Conservation (phyloP, 1,284 basidiomycete species). For the Coniferiporia weirii region DNA sequence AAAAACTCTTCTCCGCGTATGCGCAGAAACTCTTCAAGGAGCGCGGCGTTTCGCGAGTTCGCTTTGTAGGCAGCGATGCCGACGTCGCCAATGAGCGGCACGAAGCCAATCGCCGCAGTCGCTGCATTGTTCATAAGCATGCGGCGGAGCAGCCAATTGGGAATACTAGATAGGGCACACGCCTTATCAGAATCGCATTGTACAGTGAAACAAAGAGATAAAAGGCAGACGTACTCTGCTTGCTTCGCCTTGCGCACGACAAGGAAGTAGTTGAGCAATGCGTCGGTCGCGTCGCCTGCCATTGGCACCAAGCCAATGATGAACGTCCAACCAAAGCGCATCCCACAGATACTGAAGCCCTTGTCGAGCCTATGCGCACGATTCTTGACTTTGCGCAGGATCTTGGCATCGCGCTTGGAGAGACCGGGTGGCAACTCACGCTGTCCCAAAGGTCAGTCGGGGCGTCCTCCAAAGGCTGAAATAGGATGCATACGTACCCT, state of each 20-base stretch:
- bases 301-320: constrained; percentile 75
- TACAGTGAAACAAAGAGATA: background rate
- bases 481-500: constrained; percentile 44
- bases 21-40: constrained; percentile 69
- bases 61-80: constrained; percentile 74
- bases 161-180: constrained; percentile 39
- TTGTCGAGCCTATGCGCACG: constrained; percentile 92
- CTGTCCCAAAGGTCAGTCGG: constrained; percentile 32
- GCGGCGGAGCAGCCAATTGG: constrained; percentile 57
- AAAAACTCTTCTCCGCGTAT: constrained; percentile 61
- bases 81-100: constrained; percentile 80
- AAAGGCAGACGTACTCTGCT: constrained; percentile 43
- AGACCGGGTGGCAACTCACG: constrained; percentile 74
- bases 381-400: constrained; percentile 68
- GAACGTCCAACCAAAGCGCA: constrained; percentile 87
- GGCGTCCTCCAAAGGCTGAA: constrained; percentile 1
- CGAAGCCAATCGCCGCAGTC: constrained; percentile 64
- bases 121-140: constrained; percentile 83
- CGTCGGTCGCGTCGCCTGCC: constrained; percentile 63
- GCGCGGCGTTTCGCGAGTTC: constrained; percentile 83
- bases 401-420: constrained; percentile 70
- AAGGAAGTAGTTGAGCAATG: constrained; percentile 68
- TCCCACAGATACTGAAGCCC: constrained; percentile 77
- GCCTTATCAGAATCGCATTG: background rate
- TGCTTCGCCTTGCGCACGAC: constrained; percentile 74